These are phyloP conservation scores for Oryza longistaminata DNA, from an alignment of 176 grass and related monocot species.

Conservation along the genomic window DNA sequence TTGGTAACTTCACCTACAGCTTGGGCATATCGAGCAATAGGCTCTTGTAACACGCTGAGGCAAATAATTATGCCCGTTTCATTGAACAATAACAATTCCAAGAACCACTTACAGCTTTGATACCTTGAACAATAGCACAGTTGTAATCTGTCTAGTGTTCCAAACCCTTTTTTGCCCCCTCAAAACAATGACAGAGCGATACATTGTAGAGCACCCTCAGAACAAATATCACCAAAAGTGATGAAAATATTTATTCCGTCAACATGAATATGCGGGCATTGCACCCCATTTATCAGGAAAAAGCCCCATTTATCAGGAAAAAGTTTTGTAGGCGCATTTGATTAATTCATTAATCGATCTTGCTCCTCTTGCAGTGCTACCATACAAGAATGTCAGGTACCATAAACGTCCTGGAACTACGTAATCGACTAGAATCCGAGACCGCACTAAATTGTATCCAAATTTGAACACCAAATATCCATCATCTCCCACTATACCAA, in stretches of 20 bases:
- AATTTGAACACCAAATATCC: not conserved
- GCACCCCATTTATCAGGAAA: too few relatives aligned
- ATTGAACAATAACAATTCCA: not conserved
- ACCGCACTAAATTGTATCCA: not conserved
- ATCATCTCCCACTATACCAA: not conserved
- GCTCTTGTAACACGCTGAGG: not conserved
- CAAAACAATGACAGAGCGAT: not conserved
- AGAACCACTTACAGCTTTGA: not conserved
- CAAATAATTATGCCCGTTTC: not conserved
- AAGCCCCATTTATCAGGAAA: too few relatives aligned
- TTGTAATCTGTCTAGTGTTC: not conserved
- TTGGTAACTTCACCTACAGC: not conserved
- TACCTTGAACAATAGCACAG: not conserved
- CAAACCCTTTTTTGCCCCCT: not conserved
- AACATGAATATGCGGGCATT: not conserved
- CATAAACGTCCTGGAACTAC: not conserved
- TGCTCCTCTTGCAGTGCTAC: not conserved
- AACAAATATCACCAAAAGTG: not conserved
- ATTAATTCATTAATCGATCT: not conserved
- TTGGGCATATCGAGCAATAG: too few relatives aligned
- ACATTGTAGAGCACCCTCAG: not conserved
- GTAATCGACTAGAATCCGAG: not conserved
- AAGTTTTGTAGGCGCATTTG: not conserved
- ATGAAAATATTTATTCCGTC: not conserved
- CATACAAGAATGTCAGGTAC: not conserved